phyloP scores from a whole-genome alignment of 2,329 filamentous ascomycete species.

The Aphanoascus verrucosus region DNA sequence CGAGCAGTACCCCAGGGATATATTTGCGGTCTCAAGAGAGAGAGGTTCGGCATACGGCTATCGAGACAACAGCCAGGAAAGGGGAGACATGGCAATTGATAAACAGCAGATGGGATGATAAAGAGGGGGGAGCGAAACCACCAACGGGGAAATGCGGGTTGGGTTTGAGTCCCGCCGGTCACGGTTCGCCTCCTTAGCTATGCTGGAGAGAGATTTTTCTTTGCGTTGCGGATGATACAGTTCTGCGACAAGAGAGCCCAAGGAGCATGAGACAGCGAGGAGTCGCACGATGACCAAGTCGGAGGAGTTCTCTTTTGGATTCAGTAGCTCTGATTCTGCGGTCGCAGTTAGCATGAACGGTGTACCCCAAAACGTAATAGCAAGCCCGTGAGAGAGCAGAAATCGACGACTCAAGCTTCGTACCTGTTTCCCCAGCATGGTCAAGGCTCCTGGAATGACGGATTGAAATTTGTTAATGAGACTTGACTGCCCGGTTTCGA shows the following conservation, averaged over 20 bases:
- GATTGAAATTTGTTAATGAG: neutral
- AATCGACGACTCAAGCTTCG: neutral
- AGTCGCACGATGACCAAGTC: constrained; percentile 9
- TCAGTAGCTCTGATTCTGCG: neutral
- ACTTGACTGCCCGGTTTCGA: neutral
- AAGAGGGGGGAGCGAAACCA: neutral
- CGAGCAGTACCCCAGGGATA: constrained; percentile 1
- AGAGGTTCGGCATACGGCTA: constrained; percentile 1
- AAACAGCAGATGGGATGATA: constrained; percentile 2
- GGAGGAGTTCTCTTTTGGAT: neutral
- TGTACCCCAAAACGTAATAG: neutral
- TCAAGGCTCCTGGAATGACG: neutral
- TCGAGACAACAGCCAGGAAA: constrained; percentile 1
- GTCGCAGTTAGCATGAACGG: constrained; percentile 6
- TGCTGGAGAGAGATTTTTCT: too few species aligned
- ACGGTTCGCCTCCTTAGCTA: neutral
- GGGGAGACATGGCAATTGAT: constrained; percentile 6
- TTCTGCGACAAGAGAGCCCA: constrained; percentile 4
- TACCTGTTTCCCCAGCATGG: constrained; percentile 1
- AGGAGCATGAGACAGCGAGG: constrained; percentile 1
- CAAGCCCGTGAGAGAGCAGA: too few species aligned
- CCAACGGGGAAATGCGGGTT: neutral
- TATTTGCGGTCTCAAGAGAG: constrained; percentile 1
- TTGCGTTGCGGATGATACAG: constrained; percentile 10
- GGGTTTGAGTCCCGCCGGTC: neutral